These are phyloP conservation scores for Polytrichum commune DNA, from an alignment of 225 moss, liverwort and hornwort genomes.

Conservation along the genomic window DNA sequence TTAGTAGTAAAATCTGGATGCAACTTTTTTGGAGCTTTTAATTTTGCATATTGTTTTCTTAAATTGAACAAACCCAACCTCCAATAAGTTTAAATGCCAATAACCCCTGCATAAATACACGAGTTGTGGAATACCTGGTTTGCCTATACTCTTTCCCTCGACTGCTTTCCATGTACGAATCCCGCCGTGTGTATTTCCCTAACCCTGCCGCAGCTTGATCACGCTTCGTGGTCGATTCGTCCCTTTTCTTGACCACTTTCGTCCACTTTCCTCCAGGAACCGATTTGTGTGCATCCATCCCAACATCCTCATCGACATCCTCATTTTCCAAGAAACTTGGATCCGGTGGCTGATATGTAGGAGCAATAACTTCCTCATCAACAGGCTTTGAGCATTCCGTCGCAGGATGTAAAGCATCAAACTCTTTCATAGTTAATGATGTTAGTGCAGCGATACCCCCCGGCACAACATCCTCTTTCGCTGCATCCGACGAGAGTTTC, in stretches of 20 bases:
- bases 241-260: conserved; percentile 5
- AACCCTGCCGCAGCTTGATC: conserved; percentile 15
- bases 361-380: background rate
- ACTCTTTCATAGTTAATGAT: background rate
- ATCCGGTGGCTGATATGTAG: background rate
- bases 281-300: background rate
- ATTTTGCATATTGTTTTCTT: too few species aligned
- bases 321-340: background rate
- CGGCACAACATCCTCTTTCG: background rate
- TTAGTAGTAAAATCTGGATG: too few species aligned
- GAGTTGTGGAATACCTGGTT: conserved; percentile 4
- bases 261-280: conserved; percentile 19
- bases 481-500: background rate
- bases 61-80: too few species aligned
- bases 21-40: too few species aligned
- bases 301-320: background rate
- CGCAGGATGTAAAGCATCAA: background rate
- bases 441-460: background rate
- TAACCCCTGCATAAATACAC: too few species aligned
- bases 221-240: conserved; percentile 18
- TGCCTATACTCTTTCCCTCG: conserved; percentile 61
- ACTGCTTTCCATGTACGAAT: conserved; percentile 16
- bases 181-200: conserved; percentile 30
- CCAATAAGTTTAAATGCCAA: too few species aligned
- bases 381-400: background rate